Evolutionary conservation across 2,329 filamentous ascomycete genomes (phyloP), one percentile per base, ranked within the genome.

Genomic region (Calonectria hawksworthii): DNA sequence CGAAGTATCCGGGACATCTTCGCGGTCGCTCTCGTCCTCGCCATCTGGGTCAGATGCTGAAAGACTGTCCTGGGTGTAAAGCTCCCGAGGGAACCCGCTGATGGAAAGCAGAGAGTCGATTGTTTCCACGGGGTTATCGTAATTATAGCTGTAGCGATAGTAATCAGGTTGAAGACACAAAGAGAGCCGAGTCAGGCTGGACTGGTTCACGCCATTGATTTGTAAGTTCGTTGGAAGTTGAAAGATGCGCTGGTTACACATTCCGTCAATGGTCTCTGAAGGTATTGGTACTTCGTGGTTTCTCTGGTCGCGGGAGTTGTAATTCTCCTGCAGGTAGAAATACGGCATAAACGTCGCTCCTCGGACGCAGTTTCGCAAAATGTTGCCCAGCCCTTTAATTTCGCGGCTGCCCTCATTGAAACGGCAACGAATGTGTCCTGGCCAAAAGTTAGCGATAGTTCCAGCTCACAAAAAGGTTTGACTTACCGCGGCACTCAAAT

Each of bases 401-500:
- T 67, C 52, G 23, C 18, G 4, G 11, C 70, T 73, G 4, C 54
- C 32, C 38, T 64, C 54, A 4, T 41, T 47, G 14, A 73, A 73
- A 28, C 64, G 70, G 18, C 64, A 68, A 28, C 44, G 70, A 11
- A 73, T 73, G 18, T 68, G 23, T 54, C 70, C 70, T 73, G 8
- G 26, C 10, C 1, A 38, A 14, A 8, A n/a, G 18, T 68, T 9
- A 68, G 50, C 6, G 23, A n/a, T 14, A n/a, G n/a, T n/a, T n/a
- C n/a, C n/a, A n/a, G n/a, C n/a, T n/a, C n/a, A n/a, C n/a, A n/a
- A n/a, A n/a, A n/a, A n/a, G n/a, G n/a, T 68, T 16, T 16, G 13
- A 2, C 50, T 68, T 56, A 68, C 65, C 65, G 16, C 36, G 23
- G 10, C 41, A 68, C 5, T 68, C 51, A 59, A 68, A 64, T 32